Conservation (phyloP, 441 rosid species). For the Theobroma grandiflorum region DNA sequence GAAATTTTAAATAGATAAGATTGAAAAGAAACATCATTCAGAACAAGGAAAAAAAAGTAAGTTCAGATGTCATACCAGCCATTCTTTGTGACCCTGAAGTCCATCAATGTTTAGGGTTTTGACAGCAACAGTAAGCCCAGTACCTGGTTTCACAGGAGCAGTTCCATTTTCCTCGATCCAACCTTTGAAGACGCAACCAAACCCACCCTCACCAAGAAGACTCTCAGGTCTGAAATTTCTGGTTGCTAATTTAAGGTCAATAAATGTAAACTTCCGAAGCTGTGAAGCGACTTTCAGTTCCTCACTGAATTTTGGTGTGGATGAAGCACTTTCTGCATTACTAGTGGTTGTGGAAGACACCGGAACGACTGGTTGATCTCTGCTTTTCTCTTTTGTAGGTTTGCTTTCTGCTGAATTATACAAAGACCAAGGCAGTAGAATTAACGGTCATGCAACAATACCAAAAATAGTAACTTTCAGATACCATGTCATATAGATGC, state of each 20-base stretch:
- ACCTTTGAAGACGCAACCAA: conserved; percentile 72
- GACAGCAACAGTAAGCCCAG: conserved; percentile 69
- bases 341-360: conserved; percentile 59
- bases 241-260: conserved; percentile 64
- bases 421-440: conserved; percentile 23
- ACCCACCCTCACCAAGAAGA: conserved; percentile 72
- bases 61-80: conserved; percentile 53
- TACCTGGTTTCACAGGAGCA: conserved; percentile 74
- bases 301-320: conserved; percentile 59
- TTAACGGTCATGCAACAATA: not conserved
- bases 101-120: conserved; percentile 69
- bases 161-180: conserved; percentile 76
- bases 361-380: conserved; percentile 57
- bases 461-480: not conserved
- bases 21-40: conserved; percentile 3
- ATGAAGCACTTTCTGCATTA: conserved; percentile 46
- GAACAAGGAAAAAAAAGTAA: not conserved
- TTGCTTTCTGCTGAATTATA: conserved; percentile 58
- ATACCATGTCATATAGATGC: conserved; percentile 7
- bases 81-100: conserved; percentile 75
- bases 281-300: conserved; percentile 62
- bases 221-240: conserved; percentile 75
- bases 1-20: conserved; percentile 2
- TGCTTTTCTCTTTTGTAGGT: conserved; percentile 51
- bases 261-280: conserved; percentile 59